Conservation (phyloP, 2,329 filamentous ascomycete species). For the Epichloe gansuensis region DNA sequence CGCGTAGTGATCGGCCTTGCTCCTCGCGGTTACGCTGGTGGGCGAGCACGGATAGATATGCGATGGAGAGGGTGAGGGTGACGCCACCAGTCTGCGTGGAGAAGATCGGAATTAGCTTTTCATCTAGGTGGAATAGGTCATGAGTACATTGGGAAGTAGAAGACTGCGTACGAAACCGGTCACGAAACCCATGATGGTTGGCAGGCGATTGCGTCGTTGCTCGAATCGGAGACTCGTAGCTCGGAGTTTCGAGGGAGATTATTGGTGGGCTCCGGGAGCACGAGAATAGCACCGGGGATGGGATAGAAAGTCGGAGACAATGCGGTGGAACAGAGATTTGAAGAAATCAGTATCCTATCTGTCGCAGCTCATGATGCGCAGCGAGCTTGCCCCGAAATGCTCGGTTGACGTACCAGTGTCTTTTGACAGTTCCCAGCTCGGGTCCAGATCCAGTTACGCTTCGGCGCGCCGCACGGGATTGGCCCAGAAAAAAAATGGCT, state of each 20-base stretch:
- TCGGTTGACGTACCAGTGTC: constrained; percentile 8
- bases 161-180: constrained; percentile 50
- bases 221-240: background rate
- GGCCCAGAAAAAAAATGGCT: no score
- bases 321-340: background rate
- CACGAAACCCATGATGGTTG: constrained; percentile 60
- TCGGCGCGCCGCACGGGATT: background rate
- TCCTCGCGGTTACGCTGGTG: constrained; percentile 55
- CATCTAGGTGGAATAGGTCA: background rate
- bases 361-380: constrained; percentile 21
- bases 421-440: background rate
- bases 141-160: background rate
- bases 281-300: background rate
- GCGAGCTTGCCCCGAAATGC: constrained; percentile 9
- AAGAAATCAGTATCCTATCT: constrained; percentile 7
- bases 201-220: background rate
- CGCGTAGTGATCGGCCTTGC: constrained; percentile 43
- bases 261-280: background rate
- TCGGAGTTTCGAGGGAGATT: constrained; percentile 18
- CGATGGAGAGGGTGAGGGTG: constrained; percentile 58
- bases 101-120: background rate
- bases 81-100: constrained; percentile 54
- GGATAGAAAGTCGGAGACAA: background rate
- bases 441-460: background rate
- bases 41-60: constrained; percentile 58